phyloP scores from a whole-genome alignment of 805 yeast species.

The Metschnikowia koreensis region DNA sequence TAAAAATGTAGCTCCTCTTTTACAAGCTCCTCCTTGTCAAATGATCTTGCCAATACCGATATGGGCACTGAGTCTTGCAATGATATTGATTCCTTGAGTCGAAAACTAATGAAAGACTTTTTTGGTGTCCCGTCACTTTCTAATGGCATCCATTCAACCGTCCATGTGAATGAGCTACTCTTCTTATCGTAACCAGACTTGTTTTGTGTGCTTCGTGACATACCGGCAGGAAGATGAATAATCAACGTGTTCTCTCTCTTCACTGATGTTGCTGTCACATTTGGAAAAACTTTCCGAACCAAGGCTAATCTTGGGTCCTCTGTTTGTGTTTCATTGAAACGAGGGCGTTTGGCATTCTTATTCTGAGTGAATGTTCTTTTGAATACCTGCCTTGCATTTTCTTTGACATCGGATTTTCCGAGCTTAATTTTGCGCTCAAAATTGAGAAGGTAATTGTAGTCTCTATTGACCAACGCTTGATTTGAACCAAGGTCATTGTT shows the following conservation, averaged over 20 bases:
- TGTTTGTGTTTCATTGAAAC: slow-evolving; percentile 6
- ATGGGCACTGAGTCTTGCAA: slow-evolving; percentile 44
- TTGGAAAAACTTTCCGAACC: slow-evolving; percentile 25
- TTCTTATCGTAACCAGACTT: slow-evolving; percentile 70
- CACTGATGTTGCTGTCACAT: slow-evolving; percentile 27
- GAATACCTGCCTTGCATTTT: slow-evolving; percentile 42
- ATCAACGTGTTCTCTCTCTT: slow-evolving; percentile 67
- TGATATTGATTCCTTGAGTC: slow-evolving; percentile 36
- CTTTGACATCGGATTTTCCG: slow-evolving; percentile 50
- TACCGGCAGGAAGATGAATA: slow-evolving; percentile 63
- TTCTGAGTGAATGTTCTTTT: slow-evolving; percentile 23
- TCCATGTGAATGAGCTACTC: slow-evolving; percentile 67
- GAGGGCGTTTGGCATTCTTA: slow-evolving; percentile 12
- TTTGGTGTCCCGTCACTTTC: slow-evolving; percentile 25
- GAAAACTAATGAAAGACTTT: slow-evolving; percentile 42
- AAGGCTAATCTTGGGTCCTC: slow-evolving; percentile 25
- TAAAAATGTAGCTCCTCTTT: slow-evolving; percentile 31
- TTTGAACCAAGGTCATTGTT: slow-evolving; percentile 42
- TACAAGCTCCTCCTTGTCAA: slow-evolving; percentile 16
- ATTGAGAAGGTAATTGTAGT: slow-evolving; percentile 69
- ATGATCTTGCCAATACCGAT: slow-evolving; percentile 26
- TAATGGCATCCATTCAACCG: slow-evolving; percentile 66
- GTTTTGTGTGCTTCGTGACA: slow-evolving; percentile 64
- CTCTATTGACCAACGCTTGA: slow-evolving; percentile 64
- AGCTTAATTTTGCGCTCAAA: slow-evolving; percentile 61